A percentile compares a stretch with the other conserved stretches of the same genome.
These are phyloP conservation scores for Areca catechu DNA, from an alignment of 176 grass and related monocot genomes.

Conservation along the genomic window DNA sequence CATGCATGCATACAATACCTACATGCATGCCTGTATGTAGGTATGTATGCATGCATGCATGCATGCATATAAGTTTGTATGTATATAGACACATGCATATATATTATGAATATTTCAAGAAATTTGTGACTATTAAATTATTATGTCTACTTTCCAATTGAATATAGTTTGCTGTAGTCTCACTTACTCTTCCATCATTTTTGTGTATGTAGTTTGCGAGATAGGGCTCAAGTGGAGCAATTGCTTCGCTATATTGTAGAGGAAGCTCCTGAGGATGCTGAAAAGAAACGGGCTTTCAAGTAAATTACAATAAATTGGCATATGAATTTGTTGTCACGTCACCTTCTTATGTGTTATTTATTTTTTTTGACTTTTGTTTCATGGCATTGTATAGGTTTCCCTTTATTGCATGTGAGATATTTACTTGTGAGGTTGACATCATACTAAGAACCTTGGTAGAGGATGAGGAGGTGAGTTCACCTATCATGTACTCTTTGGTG, in stretches of 20 bases:
- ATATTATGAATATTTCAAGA: too few species aligned
- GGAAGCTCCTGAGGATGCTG: conserved; percentile 77
- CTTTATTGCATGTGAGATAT: conserved; percentile 99
- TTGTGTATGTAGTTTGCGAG: conserved; percentile 63
- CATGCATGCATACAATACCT: too few species aligned
- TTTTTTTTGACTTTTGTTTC: conserved; percentile 18
- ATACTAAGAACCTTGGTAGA: conserved; percentile 94
- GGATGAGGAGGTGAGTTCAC: conserved; percentile 67
- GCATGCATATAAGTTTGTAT: too few species aligned
- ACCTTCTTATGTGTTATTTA: neutral
- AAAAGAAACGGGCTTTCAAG: conserved; percentile 92
- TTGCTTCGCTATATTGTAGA: conserved; percentile 94
- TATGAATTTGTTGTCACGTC: neutral
- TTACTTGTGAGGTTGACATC: conserved; percentile 95
- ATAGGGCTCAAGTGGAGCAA: conserved; percentile 85
- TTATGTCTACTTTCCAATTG: too few species aligned
- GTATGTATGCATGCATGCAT: too few species aligned
- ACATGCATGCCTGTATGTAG: too few species aligned
- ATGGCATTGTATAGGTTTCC: conserved; percentile 54
- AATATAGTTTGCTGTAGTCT: neutral
- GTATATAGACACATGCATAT: too few species aligned
- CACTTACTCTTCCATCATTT: conserved; percentile 7
- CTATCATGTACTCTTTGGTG: neutral
- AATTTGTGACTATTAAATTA: too few species aligned
- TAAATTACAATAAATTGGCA: conserved; percentile 23